Evolutionary conservation across 2,329 filamentous ascomycete species (phyloP).

Genomic region (Colletotrichum sansevieriae): DNA sequence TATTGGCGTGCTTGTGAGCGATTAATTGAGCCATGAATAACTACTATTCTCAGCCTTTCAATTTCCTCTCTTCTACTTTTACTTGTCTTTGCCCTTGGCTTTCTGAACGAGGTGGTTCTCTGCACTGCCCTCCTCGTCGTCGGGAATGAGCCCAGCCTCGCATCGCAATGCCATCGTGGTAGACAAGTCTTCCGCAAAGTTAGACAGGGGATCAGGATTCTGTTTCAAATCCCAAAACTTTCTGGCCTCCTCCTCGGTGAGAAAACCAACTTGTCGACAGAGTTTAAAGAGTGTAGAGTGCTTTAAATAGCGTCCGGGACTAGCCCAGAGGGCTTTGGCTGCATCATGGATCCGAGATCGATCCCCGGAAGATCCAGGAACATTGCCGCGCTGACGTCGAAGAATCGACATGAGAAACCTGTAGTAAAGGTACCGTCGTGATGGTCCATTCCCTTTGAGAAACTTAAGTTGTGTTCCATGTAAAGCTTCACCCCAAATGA

Average conservation of each 20-base stretch:
- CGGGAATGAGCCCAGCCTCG: not conserved
- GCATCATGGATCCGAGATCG: not conserved
- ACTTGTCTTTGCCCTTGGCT: not conserved
- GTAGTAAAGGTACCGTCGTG: not conserved
- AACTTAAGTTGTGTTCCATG: not conserved
- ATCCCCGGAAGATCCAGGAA: not conserved
- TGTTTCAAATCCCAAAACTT: not conserved
- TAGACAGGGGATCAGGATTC: not conserved
- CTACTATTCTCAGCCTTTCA: not conserved
- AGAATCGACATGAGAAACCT: not conserved
- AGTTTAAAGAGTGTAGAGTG: not conserved
- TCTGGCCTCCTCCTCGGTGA: not conserved
- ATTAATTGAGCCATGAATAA: not conserved
- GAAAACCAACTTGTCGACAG: not conserved
- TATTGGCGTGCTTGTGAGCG: not conserved
- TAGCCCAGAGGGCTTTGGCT: conserved; percentile 1
- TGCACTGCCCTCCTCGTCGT: not conserved
- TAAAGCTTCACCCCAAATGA: not conserved
- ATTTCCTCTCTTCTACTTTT: not conserved
- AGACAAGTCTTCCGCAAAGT: not conserved
- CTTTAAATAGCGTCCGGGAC: not conserved
- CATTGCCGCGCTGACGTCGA: not conserved
- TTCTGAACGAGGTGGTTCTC: conserved; percentile 1
- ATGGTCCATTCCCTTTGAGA: conserved; percentile 1
- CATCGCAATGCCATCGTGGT: not conserved